Percentiles rank a stretch among this genome's conserved stretches.
Evolutionary conservation across 805 yeast genomes (phyloP).

Genomic region (Saccharomycopsis sp.): DNA sequence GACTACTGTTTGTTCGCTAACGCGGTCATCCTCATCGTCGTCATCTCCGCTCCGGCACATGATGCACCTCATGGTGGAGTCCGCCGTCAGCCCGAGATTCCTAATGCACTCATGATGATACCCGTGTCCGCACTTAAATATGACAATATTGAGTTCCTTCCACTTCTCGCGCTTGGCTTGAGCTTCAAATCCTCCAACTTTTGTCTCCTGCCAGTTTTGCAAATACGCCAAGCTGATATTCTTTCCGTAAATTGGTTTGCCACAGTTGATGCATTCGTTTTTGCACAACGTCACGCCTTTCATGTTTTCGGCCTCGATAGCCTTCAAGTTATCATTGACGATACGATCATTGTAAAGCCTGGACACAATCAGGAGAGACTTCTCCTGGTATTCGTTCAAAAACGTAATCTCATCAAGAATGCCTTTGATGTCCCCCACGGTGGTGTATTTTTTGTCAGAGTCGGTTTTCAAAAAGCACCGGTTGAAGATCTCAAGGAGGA

Average conservation of each 20-base stretch:
- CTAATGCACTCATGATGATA: constrained; percentile 52
- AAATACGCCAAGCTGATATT: constrained; percentile 42
- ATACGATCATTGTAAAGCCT: constrained; percentile 26
- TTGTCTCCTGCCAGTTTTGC: constrained; percentile 41
- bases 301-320: constrained; percentile 33
- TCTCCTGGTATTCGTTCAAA: constrained; percentile 56
- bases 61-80: constrained; percentile 28
- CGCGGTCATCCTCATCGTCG: too few relatives aligned
- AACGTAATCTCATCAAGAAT: constrained; percentile 55
- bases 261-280: constrained; percentile 68
- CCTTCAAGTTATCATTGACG: constrained; percentile 38
- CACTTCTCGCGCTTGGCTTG: too few relatives aligned
- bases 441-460: constrained; percentile 36
- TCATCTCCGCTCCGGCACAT: too few relatives aligned
- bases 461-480: constrained; percentile 40
- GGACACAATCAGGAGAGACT: constrained; percentile 39
- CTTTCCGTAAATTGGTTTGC: constrained; percentile 62
- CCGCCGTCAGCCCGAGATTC: constrained; percentile 33
- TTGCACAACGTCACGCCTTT: constrained; percentile 58
- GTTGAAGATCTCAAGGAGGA: constrained; percentile 19
- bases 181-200: constrained; percentile 23
- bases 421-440: constrained; percentile 49
- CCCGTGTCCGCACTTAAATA: constrained; percentile 59
- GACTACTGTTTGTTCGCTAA: too few relatives aligned
- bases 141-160: constrained; percentile 31